Base-by-base conservation (phyloP, 805 yeast genomes). In the Suhomyces tanzawaensis region DNA sequence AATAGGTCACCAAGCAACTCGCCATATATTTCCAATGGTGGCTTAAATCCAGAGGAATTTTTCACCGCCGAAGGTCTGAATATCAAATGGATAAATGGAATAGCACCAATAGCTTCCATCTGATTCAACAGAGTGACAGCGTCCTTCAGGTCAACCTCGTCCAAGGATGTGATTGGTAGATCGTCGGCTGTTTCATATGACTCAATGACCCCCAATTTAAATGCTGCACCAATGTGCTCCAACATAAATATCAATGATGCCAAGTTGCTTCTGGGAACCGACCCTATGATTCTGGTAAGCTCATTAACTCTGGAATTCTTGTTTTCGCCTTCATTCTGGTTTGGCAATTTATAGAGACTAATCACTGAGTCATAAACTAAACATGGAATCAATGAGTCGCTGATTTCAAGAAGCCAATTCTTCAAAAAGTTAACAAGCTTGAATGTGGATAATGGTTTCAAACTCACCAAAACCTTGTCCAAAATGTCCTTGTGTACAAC, bases 301-400 rank as follows among this genome's bases (percentile, higher is more conserved):
- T 62, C 59, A 3, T 30, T 36, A 7, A 42, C 29, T 32, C 45
- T 44, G 14, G 7, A 16, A 12, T 33, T n/a, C 6, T 15, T 16
- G 15, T 13, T 13, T 5, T 21, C 12, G 13, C 16, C 26, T 22
- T 19, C 40, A 11, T 15, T 16, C 4, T 25, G 29, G 5, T 19
- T 17, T 18, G 37, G 19, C 7, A 39, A 36, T 19, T 44, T 47
- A 40, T 57, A 62, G 16, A 40, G 39, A 11, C 45, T 46, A 9
- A 57, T 34, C 18, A 65, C 42, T 12, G 64, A 44, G 27, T 69
- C 74, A 44, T 53, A 65, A 4, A 65, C 59, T 45, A 64, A 57
- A 37, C 68, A 67, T 0, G 74, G 74, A 11, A 69, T 66, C 17
- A 68, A 42, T 0, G 73, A 63, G 38, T 69, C 74, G 26, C 61